Conservation (phyloP, 176 grass and related monocot genomes). For the Puya raimondii region DNA sequence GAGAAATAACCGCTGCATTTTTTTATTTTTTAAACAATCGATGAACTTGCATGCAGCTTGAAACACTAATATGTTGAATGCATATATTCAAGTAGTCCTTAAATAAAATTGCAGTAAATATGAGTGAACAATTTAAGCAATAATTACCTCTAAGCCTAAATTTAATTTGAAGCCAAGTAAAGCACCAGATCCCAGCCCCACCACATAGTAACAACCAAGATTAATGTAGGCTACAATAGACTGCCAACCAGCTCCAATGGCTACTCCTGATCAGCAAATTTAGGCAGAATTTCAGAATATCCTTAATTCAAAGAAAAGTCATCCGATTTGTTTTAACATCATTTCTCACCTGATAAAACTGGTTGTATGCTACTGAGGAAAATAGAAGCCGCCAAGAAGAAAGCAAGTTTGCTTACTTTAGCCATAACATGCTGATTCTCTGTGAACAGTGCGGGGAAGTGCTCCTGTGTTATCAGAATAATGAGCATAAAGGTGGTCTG, state of each 20-base stretch:
- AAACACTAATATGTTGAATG: not conserved
- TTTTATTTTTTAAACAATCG: not conserved
- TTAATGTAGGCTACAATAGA: constrained; percentile 25
- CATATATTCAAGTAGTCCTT: too few species aligned
- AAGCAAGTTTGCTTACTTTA: constrained; percentile 34
- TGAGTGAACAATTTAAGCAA: too few species aligned
- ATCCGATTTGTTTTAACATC: not conserved
- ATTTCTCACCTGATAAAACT: constrained; percentile 39
- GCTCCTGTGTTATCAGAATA: not conserved
- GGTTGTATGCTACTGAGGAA: constrained; percentile 63
- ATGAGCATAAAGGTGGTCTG: constrained; percentile 9
- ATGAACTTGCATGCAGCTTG: not conserved
- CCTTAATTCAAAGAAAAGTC: too few species aligned
- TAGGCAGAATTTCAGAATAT: not conserved
- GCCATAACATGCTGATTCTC: constrained; percentile 32
- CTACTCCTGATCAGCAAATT: constrained; percentile 20
- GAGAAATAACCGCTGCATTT: too few species aligned
- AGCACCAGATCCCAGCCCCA: constrained; percentile 21
- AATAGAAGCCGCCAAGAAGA: constrained; percentile 41
- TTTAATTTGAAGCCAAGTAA: constrained; percentile 5
- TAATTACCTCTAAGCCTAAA: too few species aligned
- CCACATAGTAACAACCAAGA: constrained; percentile 26
- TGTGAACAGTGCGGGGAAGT: constrained; percentile 50
- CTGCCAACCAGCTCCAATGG: constrained; percentile 29
- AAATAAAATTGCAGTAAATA: too few species aligned